Percentiles rank a stretch among this genome's conserved stretches.
Evolutionary conservation across 345 rosid species (phyloP).

Genomic region (Murraya paniculata): DNA sequence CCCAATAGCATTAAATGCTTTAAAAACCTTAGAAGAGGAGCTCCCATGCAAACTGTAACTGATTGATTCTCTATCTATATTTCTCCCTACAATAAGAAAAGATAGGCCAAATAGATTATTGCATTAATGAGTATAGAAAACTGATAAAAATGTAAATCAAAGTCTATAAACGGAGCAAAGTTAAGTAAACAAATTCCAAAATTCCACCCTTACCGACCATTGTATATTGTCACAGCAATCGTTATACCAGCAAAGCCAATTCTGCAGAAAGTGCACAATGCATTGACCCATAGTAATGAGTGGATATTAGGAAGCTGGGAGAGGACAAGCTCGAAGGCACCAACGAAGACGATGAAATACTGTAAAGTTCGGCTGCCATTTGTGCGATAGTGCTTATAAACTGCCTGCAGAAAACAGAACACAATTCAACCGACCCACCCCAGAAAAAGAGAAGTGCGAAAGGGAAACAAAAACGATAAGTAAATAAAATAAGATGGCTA

Average conservation of each 20-base stretch:
- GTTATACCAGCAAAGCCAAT: slow-evolving; percentile 51
- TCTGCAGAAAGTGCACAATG: slow-evolving; percentile 41
- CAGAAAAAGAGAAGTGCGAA: neutral
- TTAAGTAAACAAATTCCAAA: neutral
- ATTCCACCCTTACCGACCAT: slow-evolving; percentile 22
- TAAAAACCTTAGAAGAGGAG: slow-evolving; percentile 34
- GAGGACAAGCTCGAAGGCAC: slow-evolving; percentile 42
- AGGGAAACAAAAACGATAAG: neutral
- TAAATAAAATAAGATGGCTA: neutral
- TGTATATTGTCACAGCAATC: slow-evolving; percentile 42
- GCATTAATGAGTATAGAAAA: neutral
- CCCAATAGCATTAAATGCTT: slow-evolving; percentile 56
- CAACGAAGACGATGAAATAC: slow-evolving; percentile 46
- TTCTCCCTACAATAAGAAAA: slow-evolving; percentile 30
- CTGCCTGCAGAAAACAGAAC: slow-evolving; percentile 26
- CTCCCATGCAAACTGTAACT: slow-evolving; percentile 43
- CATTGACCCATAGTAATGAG: slow-evolving; percentile 51
- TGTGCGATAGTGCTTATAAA: slow-evolving; percentile 35
- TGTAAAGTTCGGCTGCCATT: slow-evolving; percentile 41
- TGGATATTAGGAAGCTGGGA: slow-evolving; percentile 54
- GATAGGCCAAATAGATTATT: neutral
- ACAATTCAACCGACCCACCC: neutral
- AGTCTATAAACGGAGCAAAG: neutral
- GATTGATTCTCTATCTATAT: slow-evolving; percentile 33
- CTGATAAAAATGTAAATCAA: neutral